These are phyloP conservation scores for Globisporangium takayamanum DNA, from an alignment of 352 stramenopile species.

Conservation along the genomic window DNA sequence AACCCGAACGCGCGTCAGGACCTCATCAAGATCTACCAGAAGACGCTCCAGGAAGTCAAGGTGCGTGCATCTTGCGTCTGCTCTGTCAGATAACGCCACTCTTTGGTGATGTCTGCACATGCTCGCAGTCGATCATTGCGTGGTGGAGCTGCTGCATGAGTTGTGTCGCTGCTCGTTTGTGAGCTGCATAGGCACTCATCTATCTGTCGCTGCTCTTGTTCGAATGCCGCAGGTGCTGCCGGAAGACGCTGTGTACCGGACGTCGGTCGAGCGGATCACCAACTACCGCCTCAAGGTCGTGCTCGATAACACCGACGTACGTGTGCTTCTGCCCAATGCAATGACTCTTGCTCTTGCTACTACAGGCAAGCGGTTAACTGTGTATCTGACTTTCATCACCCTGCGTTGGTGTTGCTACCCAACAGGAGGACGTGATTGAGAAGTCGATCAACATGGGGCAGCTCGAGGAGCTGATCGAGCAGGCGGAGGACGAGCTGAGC, in stretches of 20 bases:
- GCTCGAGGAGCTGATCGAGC: slow-evolving; percentile 84
- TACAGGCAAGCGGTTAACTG: background rate
- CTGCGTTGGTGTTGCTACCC: background rate
- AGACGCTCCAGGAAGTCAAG: slow-evolving; percentile 78
- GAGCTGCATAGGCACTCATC: background rate
- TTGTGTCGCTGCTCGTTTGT: background rate
- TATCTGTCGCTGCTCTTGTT: background rate
- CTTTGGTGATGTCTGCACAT: background rate
- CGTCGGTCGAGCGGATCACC: slow-evolving; percentile 79
- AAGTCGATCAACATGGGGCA: slow-evolving; percentile 84
- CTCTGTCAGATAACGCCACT: too few relatives aligned
- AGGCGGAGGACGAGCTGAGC: slow-evolving; percentile 81
- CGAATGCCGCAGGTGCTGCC: slow-evolving; percentile 39
- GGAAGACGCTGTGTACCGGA: slow-evolving; percentile 63
- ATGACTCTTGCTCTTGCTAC: background rate
- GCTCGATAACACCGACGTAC: slow-evolving; percentile 63
- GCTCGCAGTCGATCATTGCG: background rate
- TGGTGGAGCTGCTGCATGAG: background rate
- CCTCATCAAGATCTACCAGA: slow-evolving; percentile 80
- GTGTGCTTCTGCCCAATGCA: slow-evolving; percentile 12
- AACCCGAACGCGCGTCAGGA: slow-evolving; percentile 80
- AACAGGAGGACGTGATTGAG: slow-evolving; percentile 74
- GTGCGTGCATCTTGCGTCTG: slow-evolving; percentile 15
- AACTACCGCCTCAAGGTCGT: slow-evolving; percentile 80
- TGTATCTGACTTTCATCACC: background rate